A percentile compares a stretch with the other conserved stretches of the same genome.
Conservation (phyloP, 805 yeast species). For the Blastobotrys americana region DNA sequence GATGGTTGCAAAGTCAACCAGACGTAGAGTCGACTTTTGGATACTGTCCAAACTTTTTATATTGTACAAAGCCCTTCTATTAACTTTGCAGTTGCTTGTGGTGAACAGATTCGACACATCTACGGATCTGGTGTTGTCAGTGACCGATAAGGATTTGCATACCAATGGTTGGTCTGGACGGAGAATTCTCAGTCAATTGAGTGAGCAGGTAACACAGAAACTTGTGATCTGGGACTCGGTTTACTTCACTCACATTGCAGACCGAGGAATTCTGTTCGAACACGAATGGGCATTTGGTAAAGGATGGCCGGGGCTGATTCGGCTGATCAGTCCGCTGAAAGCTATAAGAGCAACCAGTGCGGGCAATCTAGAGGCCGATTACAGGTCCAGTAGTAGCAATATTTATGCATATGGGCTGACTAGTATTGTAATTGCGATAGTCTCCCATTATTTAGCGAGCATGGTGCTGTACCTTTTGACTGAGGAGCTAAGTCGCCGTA, state of each 20-base stretch:
- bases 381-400: slow-evolving; percentile 16
- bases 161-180: neutral
- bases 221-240: slow-evolving; percentile 82
- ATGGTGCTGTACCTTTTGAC: slow-evolving; percentile 48
- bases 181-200: neutral
- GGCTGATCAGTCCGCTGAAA: neutral
- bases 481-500: slow-evolving; percentile 18
- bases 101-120: neutral
- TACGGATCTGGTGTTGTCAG: neutral
- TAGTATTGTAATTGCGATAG: slow-evolving; percentile 45
- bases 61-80: neutral
- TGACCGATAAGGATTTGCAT: no score
- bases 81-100: neutral
- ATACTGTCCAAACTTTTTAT: neutral
- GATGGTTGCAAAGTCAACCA: no score
- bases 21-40: no score
- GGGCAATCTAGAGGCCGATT: neutral
- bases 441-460: slow-evolving; percentile 44
- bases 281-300: slow-evolving; percentile 89
- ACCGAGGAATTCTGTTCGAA: slow-evolving; percentile 53
- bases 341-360: neutral
- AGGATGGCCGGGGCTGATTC: slow-evolving; percentile 56
- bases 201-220: slow-evolving; percentile 20
- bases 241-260: slow-evolving; percentile 56
- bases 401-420: slow-evolving; percentile 38